Evolutionary conservation across 225 moss, liverwort and hornwort genomes (phyloP), one percentile per base, ranked within the genome.

Genomic region (Rhytidiadelphus loreus): DNA sequence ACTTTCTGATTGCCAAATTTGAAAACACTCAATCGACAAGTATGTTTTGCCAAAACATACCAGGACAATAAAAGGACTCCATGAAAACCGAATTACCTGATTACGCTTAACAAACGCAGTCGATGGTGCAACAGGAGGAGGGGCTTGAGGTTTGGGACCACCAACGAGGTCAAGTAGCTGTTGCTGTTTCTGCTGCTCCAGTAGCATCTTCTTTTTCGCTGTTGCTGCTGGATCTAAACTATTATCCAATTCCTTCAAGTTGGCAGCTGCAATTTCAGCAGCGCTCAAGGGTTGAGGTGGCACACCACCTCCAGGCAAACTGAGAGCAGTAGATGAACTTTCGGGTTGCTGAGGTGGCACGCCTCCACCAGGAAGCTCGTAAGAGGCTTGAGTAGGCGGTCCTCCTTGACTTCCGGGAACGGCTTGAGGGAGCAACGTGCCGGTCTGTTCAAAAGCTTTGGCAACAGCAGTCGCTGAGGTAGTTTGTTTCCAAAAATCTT

Each of bases 141-240:
- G 96, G 65, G 90, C 89, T 85, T 92, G 91, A 82, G 91, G 93
- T 86, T 92, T 93, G 87, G 94, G 96, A 88, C 93, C 97, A 88
- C 93, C 97, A 87, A 93, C 96, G 14, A 96, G 96, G 63, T 96
- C 97, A 87, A 96, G 93, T 52, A 98, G 97, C 90, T 93, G 96
- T 70, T 91, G 88, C 73, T 92, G 92, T 85, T 92, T 87, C 82
- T 92, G 92, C 83, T 90, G 90, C 89, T 92, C 89, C 55, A 89
- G 44, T 62, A 85, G 80, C 62, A 85, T 85, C 84, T 94, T 96
- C 90, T 89, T 92, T 63, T 91, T 87, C 37, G 80, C 85, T 80
- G 89, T 85, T 62, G 89, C 89, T 53, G 80, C 89, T 50, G 92
- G 93, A 86, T 95, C 94, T 84, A 92, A 88, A 83, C 89, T 91